Evolutionary conservation across 495 filamentous ascomycete genomes (phyloP).

Genomic region (Aspergillus indologenus): DNA sequence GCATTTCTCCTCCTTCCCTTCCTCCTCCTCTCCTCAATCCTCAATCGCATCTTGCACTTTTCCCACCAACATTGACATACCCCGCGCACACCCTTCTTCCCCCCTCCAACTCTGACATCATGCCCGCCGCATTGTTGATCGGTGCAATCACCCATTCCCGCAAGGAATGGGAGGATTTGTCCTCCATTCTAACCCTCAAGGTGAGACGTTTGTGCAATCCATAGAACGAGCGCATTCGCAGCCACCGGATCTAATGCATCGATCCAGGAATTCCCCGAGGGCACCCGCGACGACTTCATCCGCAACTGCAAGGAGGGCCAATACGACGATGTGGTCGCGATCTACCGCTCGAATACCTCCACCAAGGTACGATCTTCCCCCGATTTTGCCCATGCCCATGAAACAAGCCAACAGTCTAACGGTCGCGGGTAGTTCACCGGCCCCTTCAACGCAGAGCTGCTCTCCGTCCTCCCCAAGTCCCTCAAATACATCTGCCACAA

Average conservation of each 20-base stretch:
- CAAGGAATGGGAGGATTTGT: constrained; percentile 55
- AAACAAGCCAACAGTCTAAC: not conserved
- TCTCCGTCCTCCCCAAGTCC: constrained; percentile 58
- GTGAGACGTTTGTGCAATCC: constrained; percentile 24
- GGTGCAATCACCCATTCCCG: constrained; percentile 53
- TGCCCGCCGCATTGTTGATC: constrained; percentile 51
- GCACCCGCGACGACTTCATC: constrained; percentile 51
- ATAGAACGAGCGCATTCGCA: not conserved
- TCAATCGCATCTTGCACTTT: not conserved
- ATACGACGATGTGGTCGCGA: constrained; percentile 55
- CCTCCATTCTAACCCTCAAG: constrained; percentile 51
- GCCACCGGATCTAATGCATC: not conserved
- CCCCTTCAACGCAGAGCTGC: constrained; percentile 56
- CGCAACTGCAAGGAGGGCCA: constrained; percentile 49
- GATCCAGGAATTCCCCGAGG: constrained; percentile 52
- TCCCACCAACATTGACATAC: constrained; percentile 6
- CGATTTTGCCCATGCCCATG: not conserved
- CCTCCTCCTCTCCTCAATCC: not conserved
- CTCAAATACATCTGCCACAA: constrained; percentile 82
- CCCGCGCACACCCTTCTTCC: too few species aligned
- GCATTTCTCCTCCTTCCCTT: not conserved
- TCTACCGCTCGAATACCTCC: constrained; percentile 60
- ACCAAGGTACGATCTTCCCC: constrained; percentile 40
- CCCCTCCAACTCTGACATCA: constrained; percentile 30
- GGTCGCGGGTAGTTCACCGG: constrained; percentile 48